Base-by-base conservation (phyloP, 495 filamentous ascomycete species). In the Bacidia rubella region DNA sequence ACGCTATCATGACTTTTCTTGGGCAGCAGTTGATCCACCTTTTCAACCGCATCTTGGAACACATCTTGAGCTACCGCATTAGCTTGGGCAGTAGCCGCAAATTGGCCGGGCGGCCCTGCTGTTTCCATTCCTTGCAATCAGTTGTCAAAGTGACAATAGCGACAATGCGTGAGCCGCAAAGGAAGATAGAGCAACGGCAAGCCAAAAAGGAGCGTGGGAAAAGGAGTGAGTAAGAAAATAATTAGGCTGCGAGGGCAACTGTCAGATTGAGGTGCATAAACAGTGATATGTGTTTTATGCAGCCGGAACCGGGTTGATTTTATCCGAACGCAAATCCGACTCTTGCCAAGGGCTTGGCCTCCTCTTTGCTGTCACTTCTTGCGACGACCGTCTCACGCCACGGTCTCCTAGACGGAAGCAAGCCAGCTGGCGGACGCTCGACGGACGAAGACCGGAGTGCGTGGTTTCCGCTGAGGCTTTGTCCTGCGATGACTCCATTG, bases 41-140 rank as follows among this genome's bases (percentile, higher is more conserved):
- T 58, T 26, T 51, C 57, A 39, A 53, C 41, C 3, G 43, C 46
- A n/a, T 57, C 19, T 10, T 46, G 39, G 26, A 50, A 50, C 2
- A 51, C 51, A 39, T 29, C 53, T 2, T 52, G 49, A 5, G 50
- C 57, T 15, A 56, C 49, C 21, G 29, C 60, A 25, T 52, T 52
- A 4, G 60, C 50, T 26, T 62, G 57, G 27, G 60, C 59, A 38
- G 57, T 49, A 23, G 57, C 57, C 25, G 49, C 55, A 47, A 52
- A 58, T 9, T 45, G 47, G 15, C 32, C 23, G 7, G 49, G 49
- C 20, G 41, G 41, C 15, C 41, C 41, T 20, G 41, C 41, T 20
- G 41, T 44, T 5, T 44, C 41, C 41, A 44, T 44, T 44, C n/a
- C n/a, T n/a, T n/a, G n/a, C n/a, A n/a, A n/a, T n/a, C n/a, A n/a